These are phyloP conservation scores for Yamadazyma sp. DNA, from an alignment of 805 yeast genomes.

Conservation along the genomic window DNA sequence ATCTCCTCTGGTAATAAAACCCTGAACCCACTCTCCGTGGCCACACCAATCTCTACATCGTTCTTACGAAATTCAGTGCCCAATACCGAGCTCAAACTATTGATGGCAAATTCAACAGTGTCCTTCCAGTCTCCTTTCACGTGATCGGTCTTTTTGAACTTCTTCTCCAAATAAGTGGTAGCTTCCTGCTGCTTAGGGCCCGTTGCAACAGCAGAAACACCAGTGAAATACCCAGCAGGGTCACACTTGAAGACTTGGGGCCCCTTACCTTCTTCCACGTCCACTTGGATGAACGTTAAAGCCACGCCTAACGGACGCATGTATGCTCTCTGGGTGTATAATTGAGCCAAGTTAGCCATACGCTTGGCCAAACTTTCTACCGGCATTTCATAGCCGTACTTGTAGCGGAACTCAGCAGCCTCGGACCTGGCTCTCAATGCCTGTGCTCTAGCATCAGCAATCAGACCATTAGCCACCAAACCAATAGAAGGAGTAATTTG, in stretches of 20 bases:
- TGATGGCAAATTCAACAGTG: constrained; percentile 86
- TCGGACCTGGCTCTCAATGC: constrained; percentile 92
- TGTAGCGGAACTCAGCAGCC: constrained; percentile 91
- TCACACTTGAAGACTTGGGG: constrained; percentile 91
- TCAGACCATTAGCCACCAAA: constrained; percentile 90
- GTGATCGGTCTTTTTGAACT: constrained; percentile 66
- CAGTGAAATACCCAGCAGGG: constrained; percentile 95
- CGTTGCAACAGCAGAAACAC: constrained; percentile 88
- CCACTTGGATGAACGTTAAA: constrained; percentile 77
- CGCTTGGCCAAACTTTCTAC: constrained; percentile 89
- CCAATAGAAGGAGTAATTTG: constrained; percentile 80
- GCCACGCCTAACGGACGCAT: constrained; percentile 98
- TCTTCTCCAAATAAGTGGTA: constrained; percentile 84
- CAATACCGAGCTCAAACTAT: constrained; percentile 79
- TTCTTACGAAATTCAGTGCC: constrained; percentile 93
- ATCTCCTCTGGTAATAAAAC: constrained; percentile 80
- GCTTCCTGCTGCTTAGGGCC: constrained; percentile 99
- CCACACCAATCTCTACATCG: constrained; percentile 92
- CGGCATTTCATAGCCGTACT: constrained; percentile 96
- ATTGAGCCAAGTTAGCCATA: constrained; percentile 93
- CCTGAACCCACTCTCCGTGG: constrained; percentile 69
- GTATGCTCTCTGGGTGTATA: constrained; percentile 96
- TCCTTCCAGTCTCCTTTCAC: constrained; percentile 83
- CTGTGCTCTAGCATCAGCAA: constrained; percentile 91
- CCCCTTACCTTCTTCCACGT: constrained; percentile 69